Base-by-base conservation (phyloP, 345 rosid species). In the Hibiscus tridactylites region DNA sequence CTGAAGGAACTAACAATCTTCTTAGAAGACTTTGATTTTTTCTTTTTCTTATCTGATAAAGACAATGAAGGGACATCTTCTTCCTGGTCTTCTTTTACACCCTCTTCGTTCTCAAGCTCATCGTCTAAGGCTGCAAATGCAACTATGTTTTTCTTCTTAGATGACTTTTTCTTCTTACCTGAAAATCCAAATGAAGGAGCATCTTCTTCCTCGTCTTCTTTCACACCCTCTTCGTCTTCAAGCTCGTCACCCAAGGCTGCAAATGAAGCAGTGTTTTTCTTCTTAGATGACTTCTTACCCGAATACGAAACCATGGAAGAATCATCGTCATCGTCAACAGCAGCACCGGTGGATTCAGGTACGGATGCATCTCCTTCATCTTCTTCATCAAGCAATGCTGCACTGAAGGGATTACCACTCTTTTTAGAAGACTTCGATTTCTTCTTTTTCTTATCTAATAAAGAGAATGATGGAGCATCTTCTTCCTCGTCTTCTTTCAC, bases 401-500 rank as follows among this genome's bases (percentile, higher is more conserved):
- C 83, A 69, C 81, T 76, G 79, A 87, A 85, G n/a, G 79, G 78
- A 81, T 69, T 82, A 56, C 64, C 79, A 70, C 80, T 78, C 82
- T 82, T 90, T 85, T 88, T 89, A 19, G 69, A 65, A 28, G 94
- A 78, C 71, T 87, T 92, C 3, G 93, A 85, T 54, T 54, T 54
- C 1, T 88, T 92, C 83, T 92, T 92, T 71, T 93, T 91, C 85
- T 88, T 93, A 54, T 91, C 96, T 3, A 86, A 77, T 73, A 88
- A 83, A 49, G 88, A 71, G 42, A 90, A 75, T 1, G 72, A 56
- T 57, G 73, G 78, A 37, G 74, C 73, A 62, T 78, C 85, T 9
- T 79, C 85, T 11, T 77, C 85, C 31, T 77, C 83, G 13, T 76
- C 79, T 54, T 73, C 88, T 4, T 75, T 39, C 61, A 50, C 71